Evolutionary conservation across 352 stramenopile species (phyloP).

Genomic region (Globisporangium mamillatum): DNA sequence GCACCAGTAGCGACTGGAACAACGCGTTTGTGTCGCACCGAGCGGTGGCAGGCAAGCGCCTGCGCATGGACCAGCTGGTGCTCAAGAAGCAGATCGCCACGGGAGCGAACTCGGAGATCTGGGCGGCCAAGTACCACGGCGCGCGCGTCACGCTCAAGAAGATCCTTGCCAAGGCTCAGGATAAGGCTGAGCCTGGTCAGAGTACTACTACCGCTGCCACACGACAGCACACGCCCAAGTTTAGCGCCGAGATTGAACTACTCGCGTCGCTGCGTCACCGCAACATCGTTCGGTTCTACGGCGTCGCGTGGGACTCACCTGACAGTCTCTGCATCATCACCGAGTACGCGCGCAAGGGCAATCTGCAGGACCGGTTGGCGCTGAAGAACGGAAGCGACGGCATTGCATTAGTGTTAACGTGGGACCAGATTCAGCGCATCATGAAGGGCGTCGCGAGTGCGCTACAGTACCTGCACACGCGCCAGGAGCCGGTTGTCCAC

Average conservation of each 20-base stretch:
- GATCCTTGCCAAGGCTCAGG: constrained; percentile 9
- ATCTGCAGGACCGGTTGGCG: constrained; percentile 23
- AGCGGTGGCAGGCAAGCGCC: constrained; percentile 9
- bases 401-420: constrained; percentile 23
- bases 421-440: constrained; percentile 21
- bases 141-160: constrained; percentile 55
- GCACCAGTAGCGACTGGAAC: constrained; percentile 7
- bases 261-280: constrained; percentile 40
- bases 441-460: constrained; percentile 47
- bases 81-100: constrained; percentile 40
- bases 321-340: constrained; percentile 31
- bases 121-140: constrained; percentile 32
- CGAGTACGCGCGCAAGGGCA: constrained; percentile 38
- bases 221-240: constrained; percentile 26
- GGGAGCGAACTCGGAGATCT: constrained; percentile 25
- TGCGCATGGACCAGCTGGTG: constrained; percentile 22
- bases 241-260: constrained; percentile 46
- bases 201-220: background rate
- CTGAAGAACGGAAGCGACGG: background rate
- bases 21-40: constrained; percentile 28
- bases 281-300: constrained; percentile 35
- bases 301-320: constrained; percentile 36
- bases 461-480: constrained; percentile 60
- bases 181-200: constrained; percentile 2
- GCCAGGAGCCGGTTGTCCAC: constrained; percentile 32